These are phyloP conservation scores for Pseudonitzschia multiseries DNA, from an alignment of 108 stramenopile genomes.

Conservation along the genomic window DNA sequence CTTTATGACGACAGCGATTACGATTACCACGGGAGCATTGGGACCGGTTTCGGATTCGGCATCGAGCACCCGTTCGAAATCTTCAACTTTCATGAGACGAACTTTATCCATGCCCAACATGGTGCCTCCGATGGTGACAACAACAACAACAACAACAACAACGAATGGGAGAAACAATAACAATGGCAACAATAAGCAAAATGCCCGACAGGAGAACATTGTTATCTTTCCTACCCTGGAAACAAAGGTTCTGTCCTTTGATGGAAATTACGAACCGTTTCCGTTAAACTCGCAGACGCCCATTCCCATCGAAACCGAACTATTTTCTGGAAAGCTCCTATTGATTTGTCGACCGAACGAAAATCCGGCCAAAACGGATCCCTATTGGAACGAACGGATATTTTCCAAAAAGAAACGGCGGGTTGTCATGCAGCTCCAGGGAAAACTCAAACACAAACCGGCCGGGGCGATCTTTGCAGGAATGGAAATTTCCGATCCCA, in stretches of 20 bases:
- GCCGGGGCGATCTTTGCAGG: constrained; percentile 68
- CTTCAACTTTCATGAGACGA: constrained; percentile 9
- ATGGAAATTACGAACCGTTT: constrained; percentile 25
- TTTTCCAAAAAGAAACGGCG: constrained; percentile 63
- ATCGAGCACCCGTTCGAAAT: not conserved
- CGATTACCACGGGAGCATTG: not conserved
- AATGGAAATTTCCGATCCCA: constrained; percentile 63
- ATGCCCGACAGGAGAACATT: not conserved
- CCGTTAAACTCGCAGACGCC: constrained; percentile 38
- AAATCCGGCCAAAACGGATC: constrained; percentile 44
- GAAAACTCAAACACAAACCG: constrained; percentile 72
- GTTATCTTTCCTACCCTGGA: constrained; percentile 25
- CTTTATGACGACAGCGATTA: constrained; percentile 12
- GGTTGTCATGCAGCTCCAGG: constrained; percentile 73
- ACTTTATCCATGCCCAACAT: constrained; percentile 19
- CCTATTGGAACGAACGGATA: constrained; percentile 52
- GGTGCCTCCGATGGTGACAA: constrained; percentile 1
- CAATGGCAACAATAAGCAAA: not conserved
- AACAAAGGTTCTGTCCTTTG: not conserved
- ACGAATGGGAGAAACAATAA: not conserved
- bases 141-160: not conserved
- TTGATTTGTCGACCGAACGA: constrained; percentile 44
- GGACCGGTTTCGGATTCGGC: not conserved
- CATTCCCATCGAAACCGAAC: constrained; percentile 52
- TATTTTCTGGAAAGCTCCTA: constrained; percentile 55